Evolutionary conservation across 2,329 filamentous ascomycete genomes (phyloP).

Genomic region (Nigrograna mackinnonii): DNA sequence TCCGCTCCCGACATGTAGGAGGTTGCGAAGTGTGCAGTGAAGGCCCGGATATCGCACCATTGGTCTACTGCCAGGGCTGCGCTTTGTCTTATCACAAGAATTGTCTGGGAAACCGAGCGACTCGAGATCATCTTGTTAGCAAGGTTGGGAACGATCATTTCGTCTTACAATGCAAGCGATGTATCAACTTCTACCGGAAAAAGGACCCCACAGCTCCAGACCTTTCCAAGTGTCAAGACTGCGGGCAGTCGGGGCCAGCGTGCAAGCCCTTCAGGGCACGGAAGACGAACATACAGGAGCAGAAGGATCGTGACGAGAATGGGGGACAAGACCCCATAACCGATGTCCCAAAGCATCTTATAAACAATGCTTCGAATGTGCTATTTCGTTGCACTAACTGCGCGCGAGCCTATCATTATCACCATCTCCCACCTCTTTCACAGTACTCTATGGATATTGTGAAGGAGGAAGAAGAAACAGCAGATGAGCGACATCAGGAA

Average conservation of each 20-base stretch:
- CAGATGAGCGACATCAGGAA: conserved; percentile 68
- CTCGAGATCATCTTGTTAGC: conserved; percentile 84
- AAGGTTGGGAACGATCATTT: conserved; percentile 79
- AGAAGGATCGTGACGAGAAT: conserved; percentile 79
- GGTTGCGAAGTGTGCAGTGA: conserved; percentile 74
- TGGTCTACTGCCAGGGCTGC: conserved; percentile 92
- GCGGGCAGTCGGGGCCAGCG: conserved; percentile 66
- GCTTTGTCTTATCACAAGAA: conserved; percentile 79
- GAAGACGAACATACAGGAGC: conserved; percentile 78
- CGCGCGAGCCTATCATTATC: conserved; percentile 78
- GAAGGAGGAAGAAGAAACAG: conserved; percentile 53
- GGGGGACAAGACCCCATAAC: conserved; percentile 76
- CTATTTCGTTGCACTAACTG: conserved; percentile 84
- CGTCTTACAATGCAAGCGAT: conserved; percentile 87
- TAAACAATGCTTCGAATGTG: conserved; percentile 77
- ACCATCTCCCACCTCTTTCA: conserved; percentile 70
- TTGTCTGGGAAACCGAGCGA: conserved; percentile 75
- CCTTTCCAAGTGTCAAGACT: conserved; percentile 72
- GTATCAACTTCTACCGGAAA: conserved; percentile 69
- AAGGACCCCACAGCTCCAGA: conserved; percentile 73
- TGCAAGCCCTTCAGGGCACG: conserved; percentile 75
- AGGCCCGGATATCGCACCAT: conserved; percentile 63
- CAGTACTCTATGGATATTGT: conserved; percentile 47
- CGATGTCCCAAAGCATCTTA: conserved; percentile 60
- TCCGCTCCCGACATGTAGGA: conserved; percentile 70